Conservation (phyloP, 225 moss, liverwort and hornwort genomes). For the Asterella californica region DNA sequence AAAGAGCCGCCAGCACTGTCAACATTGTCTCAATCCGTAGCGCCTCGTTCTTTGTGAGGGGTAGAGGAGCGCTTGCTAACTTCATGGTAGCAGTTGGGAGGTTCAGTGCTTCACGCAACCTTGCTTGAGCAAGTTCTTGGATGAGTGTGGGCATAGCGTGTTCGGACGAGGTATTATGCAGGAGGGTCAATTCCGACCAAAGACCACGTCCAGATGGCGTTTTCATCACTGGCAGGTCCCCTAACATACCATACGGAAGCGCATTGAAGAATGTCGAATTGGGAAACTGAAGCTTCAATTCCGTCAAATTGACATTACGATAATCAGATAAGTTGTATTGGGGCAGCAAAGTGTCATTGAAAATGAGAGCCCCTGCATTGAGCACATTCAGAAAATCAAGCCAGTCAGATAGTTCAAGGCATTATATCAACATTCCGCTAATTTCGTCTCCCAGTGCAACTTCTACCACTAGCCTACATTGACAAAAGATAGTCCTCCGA, state of each 20-base stretch:
- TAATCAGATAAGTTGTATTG: conserved; percentile 59
- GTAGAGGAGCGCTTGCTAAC: conserved; percentile 68
- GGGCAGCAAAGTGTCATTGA: conserved; percentile 84
- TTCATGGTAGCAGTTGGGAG: conserved; percentile 55
- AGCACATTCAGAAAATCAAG: background rate
- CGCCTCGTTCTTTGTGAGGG: conserved; percentile 77
- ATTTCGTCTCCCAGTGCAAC: background rate
- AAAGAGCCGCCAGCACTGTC: conserved; percentile 83
- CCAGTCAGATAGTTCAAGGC: background rate
- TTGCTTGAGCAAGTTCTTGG: conserved; percentile 79
- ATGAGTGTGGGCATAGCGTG: conserved; percentile 79
- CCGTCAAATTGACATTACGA: conserved; percentile 51
- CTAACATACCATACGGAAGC: conserved; percentile 38
- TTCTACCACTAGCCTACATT: background rate
- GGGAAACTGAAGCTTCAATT: conserved; percentile 45
- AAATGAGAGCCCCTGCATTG: conserved; percentile 84
- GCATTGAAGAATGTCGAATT: conserved; percentile 32
- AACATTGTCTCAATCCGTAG: conserved; percentile 68
- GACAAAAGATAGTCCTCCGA: background rate
- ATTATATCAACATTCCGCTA: background rate
- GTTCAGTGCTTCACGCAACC: conserved; percentile 55
- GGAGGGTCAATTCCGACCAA: conserved; percentile 58
- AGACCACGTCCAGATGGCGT: conserved; percentile 65
- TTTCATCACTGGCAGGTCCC: conserved; percentile 39
- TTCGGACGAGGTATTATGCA: conserved; percentile 84